Evolutionary conservation across 2,329 filamentous ascomycete genomes (phyloP), one percentile per base, ranked within the genome.

Genomic region (Mycocentrospora acerina): DNA sequence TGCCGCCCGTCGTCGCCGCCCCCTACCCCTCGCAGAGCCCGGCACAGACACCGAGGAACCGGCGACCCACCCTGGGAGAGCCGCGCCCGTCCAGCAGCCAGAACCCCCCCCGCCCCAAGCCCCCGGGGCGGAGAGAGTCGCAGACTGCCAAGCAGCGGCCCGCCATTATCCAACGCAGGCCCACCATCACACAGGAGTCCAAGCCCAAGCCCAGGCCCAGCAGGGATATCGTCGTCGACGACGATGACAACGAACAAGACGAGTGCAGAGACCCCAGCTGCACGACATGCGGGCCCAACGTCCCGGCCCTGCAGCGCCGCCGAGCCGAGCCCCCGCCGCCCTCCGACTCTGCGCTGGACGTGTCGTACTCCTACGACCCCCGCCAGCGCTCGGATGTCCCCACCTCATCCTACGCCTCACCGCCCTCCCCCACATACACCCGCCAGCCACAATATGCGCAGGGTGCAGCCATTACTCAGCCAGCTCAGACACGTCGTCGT

Each of bases 211-310:
- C 32, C 14, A 40, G 37, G 13, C 42, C 48, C 37, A 46, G 45
- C 26, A 41, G 37, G 11, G 35, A 39, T 9, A 29, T 24, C 11
- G n/a, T n/a, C n/a, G n/a, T n/a, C n/a, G n/a, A n/a, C n/a, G n/a
- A n/a, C n/a, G n/a, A 22, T 9, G 49, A 52, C 29, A 32, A 39
- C 32, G 33, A 32, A 32, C 28, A 40, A 22, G 55, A 53, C 4
- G 59, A 64, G 15, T 71, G 68, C 54, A 58, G 42, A 26, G 53
- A 67, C 35, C 64, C 65, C 13, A 55, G 52, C 16, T 71, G 69
- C 44, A 52, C 44, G 25, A 30, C 35, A 24, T 63, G 59, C 34
- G 51, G 42, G 10, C 55, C 53, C 35, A 53, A 51, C 40, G 42
- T n/a, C n/a, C n/a, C 46, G 5, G 37, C 29, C 9, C 34, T 34